phyloP scores from a whole-genome alignment of 2,329 filamentous ascomycete species.

The Ceratocystis colombiana region DNA sequence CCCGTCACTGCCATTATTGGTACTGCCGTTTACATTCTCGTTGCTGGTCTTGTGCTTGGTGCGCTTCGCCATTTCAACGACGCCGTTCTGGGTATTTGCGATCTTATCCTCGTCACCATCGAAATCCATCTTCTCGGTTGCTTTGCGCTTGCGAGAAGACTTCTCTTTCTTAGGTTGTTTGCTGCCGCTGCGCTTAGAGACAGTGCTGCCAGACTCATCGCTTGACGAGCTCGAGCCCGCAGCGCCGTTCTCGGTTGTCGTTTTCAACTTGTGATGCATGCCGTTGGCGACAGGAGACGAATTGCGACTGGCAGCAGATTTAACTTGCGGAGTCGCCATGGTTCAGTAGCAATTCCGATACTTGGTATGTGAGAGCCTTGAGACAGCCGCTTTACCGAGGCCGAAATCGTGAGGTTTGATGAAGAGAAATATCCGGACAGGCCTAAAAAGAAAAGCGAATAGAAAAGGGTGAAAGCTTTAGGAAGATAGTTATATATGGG shows the following conservation, averaged over 20 bases:
- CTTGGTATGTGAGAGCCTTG: not conserved
- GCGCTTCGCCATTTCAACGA: slow-evolving; percentile 16
- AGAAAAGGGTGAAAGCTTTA: not conserved
- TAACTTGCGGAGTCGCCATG: slow-evolving; percentile 23
- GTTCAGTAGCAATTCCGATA: not conserved
- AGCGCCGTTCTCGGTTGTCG: not conserved
- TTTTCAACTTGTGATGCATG: slow-evolving; percentile 17
- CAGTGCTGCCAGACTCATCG: slow-evolving; percentile 23
- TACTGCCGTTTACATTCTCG: slow-evolving; percentile 9
- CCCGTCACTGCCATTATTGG: slow-evolving; percentile 2
- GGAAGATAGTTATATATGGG: slow-evolving; percentile 8
- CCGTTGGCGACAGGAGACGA: slow-evolving; percentile 17
- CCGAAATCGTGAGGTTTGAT: not conserved
- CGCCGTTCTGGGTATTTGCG: not conserved
- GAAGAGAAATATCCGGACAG: not conserved
- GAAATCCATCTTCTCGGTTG: slow-evolving; percentile 36
- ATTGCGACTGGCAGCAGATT: slow-evolving; percentile 6
- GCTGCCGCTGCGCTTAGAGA: slow-evolving; percentile 20
- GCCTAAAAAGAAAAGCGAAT: not conserved
- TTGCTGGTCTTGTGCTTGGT: slow-evolving; percentile 20
- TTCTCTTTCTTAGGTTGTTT: slow-evolving; percentile 24
- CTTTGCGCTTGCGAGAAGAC: slow-evolving; percentile 30
- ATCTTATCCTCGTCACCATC: slow-evolving; percentile 30
- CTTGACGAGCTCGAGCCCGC: slow-evolving; percentile 20
- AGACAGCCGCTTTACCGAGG: not conserved